Evolutionary conservation across 2,329 filamentous ascomycete genomes (phyloP).

Genomic region (Phialophora tarda): DNA sequence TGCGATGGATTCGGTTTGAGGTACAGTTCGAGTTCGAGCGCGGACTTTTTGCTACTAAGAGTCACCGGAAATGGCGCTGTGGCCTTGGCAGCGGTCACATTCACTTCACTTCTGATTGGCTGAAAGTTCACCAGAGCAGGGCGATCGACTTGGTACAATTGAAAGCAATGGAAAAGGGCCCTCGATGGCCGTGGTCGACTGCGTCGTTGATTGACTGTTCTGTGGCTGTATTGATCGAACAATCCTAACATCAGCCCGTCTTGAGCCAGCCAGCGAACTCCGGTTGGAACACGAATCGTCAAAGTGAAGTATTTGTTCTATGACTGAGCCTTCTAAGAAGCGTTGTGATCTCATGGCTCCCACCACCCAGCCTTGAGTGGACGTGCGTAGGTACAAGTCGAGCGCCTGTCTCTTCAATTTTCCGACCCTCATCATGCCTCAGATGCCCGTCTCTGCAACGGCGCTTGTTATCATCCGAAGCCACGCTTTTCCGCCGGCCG

Average conservation of each 20-base stretch:
- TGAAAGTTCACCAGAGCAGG: neutral
- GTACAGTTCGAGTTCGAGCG: neutral
- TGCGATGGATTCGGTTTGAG: neutral
- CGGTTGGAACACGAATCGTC: neutral
- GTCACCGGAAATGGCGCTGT: neutral
- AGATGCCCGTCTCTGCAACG: conserved; percentile 15
- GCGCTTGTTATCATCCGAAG: conserved; percentile 16
- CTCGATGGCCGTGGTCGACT: neutral
- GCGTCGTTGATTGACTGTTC: neutral
- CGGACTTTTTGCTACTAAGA: neutral
- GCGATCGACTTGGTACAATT: neutral
- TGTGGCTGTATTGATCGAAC: neutral
- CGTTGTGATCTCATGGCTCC: conserved; percentile 20
- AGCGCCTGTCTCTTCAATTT: conserved; percentile 26
- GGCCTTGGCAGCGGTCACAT: conserved; percentile 2
- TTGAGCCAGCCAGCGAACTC: neutral
- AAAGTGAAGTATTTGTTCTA: conserved; percentile 20
- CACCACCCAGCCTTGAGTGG: conserved; percentile 11
- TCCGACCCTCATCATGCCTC: conserved; percentile 15
- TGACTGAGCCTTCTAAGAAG: conserved; percentile 19
- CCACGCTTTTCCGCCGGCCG: conserved; percentile 29
- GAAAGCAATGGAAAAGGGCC: too few species aligned
- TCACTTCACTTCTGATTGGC: neutral
- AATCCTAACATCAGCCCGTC: neutral
- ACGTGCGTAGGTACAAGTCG: conserved; percentile 19